phyloP scores from a whole-genome alignment of 2,329 filamentous ascomycete species.

The Botrytis porri region DNA sequence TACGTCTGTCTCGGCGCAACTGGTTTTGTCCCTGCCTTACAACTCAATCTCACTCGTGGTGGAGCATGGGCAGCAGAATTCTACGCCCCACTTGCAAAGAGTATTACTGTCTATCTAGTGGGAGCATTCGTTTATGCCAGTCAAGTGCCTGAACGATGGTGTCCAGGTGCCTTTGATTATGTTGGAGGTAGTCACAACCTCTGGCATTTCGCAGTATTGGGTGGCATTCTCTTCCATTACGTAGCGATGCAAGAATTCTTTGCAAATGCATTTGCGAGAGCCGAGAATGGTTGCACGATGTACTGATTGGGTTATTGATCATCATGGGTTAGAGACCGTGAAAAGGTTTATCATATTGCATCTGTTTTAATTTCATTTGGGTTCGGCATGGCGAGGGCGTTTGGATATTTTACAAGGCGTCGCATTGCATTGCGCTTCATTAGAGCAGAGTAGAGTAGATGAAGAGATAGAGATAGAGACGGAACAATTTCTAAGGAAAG shows the following conservation, averaged over 20 bases:
- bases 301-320: constrained; percentile 24
- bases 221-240: constrained; percentile 97
- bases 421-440: neutral
- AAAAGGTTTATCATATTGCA: neutral
- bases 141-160: constrained; percentile 91
- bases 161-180: constrained; percentile 91
- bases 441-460: neutral
- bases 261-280: constrained; percentile 68
- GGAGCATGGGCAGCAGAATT: constrained; percentile 81
- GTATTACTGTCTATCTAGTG: constrained; percentile 76
- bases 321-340: neutral
- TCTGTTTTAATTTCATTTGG: neutral
- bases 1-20: constrained; percentile 85
- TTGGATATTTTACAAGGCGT: neutral
- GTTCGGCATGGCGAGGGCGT: constrained; percentile 11
- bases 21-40: constrained; percentile 83
- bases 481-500: neutral
- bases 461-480: constrained; percentile 5
- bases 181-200: constrained; percentile 94
- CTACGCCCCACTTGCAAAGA: constrained; percentile 84
- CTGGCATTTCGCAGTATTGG: constrained; percentile 92
- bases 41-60: constrained; percentile 76
- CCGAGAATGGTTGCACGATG: constrained; percentile 40
- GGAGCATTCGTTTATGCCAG: constrained; percentile 87
- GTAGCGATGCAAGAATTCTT: constrained; percentile 96